Evolutionary conservation across 2,329 filamentous ascomycete species (phyloP).

Genomic region (Chaetomiaceae sp.): DNA sequence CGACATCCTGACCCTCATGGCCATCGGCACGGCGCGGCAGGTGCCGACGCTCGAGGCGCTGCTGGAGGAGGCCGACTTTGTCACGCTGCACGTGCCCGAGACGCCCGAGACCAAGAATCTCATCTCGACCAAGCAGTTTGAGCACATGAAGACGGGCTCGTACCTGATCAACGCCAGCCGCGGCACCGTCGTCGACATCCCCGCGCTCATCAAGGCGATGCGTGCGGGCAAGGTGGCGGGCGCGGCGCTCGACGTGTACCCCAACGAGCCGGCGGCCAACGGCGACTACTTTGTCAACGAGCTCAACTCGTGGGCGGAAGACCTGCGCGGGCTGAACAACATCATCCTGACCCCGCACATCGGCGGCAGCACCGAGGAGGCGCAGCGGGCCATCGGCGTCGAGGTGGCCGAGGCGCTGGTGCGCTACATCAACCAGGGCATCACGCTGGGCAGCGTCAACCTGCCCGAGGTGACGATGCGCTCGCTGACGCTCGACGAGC

Average conservation of each 20-base stretch:
- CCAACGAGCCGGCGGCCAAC: conserved; percentile 87
- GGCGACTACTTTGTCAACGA: conserved; percentile 88
- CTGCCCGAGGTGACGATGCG: conserved; percentile 91
- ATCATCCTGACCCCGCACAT: conserved; percentile 96
- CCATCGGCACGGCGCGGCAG: conserved; percentile 80
- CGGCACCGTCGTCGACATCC: conserved; percentile 90
- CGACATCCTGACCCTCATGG: conserved; percentile 92
- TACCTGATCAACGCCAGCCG: conserved; percentile 97
- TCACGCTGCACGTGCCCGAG: conserved; percentile 92
- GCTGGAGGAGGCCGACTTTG: conserved; percentile 78
- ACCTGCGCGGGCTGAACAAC: conserved; percentile 81
- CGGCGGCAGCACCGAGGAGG: conserved; percentile 95
- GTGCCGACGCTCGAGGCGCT: conserved; percentile 73
- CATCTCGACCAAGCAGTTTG: conserved; percentile 75
- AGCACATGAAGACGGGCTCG: conserved; percentile 84
- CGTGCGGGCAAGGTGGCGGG: conserved; percentile 82
- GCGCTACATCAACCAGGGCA: conserved; percentile 92
- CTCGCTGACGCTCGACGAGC: conserved; percentile 84
- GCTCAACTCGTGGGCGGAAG: conserved; percentile 80
- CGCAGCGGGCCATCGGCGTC: conserved; percentile 89
- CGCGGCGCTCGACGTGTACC: conserved; percentile 94
- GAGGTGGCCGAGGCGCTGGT: conserved; percentile 87
- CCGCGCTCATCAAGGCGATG: conserved; percentile 83
- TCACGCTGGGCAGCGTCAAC: conserved; percentile 89
- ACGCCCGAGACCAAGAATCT: conserved; percentile 88